Evolutionary conservation across 371 early-diverging fungal genomes (phyloP).

Genomic region (Blastocladiella emersonii): DNA sequence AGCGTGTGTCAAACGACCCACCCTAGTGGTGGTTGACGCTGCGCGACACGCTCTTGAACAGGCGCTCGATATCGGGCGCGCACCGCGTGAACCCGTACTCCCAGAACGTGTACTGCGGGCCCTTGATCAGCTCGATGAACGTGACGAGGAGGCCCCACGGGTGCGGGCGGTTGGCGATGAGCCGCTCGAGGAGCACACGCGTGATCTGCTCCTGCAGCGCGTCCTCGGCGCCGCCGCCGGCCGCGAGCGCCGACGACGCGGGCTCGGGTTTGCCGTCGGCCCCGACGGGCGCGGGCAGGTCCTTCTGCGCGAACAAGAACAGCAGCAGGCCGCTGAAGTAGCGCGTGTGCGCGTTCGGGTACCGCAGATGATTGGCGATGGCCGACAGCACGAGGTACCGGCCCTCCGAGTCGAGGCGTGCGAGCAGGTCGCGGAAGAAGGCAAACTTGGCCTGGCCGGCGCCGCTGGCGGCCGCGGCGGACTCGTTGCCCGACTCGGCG

Average conservation of each 20-base stretch:
- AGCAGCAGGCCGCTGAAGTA: slow-evolving; percentile 59
- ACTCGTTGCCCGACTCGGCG: slow-evolving; percentile 41
- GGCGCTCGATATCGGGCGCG: slow-evolving; percentile 54
- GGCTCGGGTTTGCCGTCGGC: slow-evolving; percentile 39
- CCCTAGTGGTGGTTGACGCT: slow-evolving; percentile 9
- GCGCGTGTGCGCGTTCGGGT: slow-evolving; percentile 92
- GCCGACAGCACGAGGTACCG: slow-evolving; percentile 79
- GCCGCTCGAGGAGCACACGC: slow-evolving; percentile 81
- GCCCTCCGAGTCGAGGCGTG: slow-evolving; percentile 22
- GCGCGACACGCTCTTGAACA: slow-evolving; percentile 56
- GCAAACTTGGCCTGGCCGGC: slow-evolving; percentile 67
- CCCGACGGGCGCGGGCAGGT: neutral
- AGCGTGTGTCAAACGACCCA: too few species aligned
- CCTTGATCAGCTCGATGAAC: slow-evolving; percentile 90
- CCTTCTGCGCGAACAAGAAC: slow-evolving; percentile 17
- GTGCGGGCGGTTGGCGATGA: slow-evolving; percentile 92
- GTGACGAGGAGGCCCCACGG: slow-evolving; percentile 95
- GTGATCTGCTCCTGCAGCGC: slow-evolving; percentile 87
- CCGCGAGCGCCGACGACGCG: slow-evolving; percentile 43
- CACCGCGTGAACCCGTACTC: slow-evolving; percentile 58
- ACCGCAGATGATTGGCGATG: slow-evolving; percentile 92
- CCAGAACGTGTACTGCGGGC: slow-evolving; percentile 82
- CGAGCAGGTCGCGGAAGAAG: slow-evolving; percentile 1
- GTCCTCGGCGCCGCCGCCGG: slow-evolving; percentile 60
- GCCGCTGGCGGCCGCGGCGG: slow-evolving; percentile 9